Evolutionary conservation across 345 rosid species (phyloP).

Genomic region (Bretschneidera sinensis): DNA sequence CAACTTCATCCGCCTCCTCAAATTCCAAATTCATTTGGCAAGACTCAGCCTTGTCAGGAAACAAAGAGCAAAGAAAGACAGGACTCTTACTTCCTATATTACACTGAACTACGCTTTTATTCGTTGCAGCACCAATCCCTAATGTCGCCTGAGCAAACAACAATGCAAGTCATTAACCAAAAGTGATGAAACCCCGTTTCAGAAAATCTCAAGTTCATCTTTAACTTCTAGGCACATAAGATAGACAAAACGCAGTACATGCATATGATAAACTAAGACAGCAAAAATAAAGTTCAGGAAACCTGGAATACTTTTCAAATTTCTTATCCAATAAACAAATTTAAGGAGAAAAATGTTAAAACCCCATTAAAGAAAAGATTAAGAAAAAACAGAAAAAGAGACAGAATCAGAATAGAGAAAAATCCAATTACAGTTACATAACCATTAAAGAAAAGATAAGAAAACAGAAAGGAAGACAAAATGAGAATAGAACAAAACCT

Average conservation of each 20-base stretch:
- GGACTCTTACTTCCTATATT: slow-evolving; percentile 75
- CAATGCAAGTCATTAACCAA: background rate
- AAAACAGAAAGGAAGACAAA: too few relatives aligned
- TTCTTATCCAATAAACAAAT: too few relatives aligned
- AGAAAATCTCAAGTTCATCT: background rate
- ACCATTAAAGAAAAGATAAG: too few relatives aligned
- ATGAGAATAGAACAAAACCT: too few relatives aligned
- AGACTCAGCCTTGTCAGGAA: slow-evolving; percentile 45
- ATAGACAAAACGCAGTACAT: background rate
- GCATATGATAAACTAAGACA: background rate
- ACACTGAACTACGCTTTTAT: slow-evolving; percentile 57
- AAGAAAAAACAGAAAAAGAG: too few relatives aligned
- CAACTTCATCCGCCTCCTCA: slow-evolving; percentile 63
- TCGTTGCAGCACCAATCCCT: slow-evolving; percentile 37
- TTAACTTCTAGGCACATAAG: background rate
- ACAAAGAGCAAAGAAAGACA: slow-evolving; percentile 50
- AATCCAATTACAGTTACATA: too few relatives aligned
- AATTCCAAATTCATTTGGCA: slow-evolving; percentile 66
- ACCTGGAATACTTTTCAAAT: too few relatives aligned
- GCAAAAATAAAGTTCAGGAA: too few relatives aligned
- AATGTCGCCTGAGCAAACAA: slow-evolving; percentile 52
- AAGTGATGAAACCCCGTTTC: background rate
- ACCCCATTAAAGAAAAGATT: too few relatives aligned
- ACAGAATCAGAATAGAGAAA: too few relatives aligned
- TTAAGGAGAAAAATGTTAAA: too few relatives aligned